Base-by-base conservation (phyloP, 2,329 filamentous ascomycete species). In the Aspergillus sp. region DNA sequence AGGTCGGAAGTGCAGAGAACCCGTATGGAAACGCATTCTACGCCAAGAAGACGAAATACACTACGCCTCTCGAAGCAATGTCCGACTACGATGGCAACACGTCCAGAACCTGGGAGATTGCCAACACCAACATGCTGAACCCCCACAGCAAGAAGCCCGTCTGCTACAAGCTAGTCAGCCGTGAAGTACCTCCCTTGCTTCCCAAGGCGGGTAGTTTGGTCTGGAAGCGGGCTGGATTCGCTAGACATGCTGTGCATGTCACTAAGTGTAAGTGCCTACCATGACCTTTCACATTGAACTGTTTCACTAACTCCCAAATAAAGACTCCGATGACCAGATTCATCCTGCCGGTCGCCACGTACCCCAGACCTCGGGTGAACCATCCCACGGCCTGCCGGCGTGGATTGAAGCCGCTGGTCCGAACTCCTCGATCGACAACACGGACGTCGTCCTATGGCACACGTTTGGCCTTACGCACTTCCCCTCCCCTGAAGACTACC, bases 391-490 rank as follows among this genome's bases (percentile, higher is more conserved):
- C 32, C 80, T 96, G 2, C 89, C 90, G 0, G 83, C 87, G 66
- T 94, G 91, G 91, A 89, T 95, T 67, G 79, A 81, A 17, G 70
- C 67, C 13, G 87, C 86, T 23, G 86, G 92, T 62, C 87, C 90
- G 12, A 79, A 79, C 49, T 86, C 85, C 59, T 84, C 81, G 25
- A 87, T 96, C 66, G 90, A 90, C 58, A 90, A 97, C 80, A 91
- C 88, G 0, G 91, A 97, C 73, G 80, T 97, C 30, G 92, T 97
- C 1, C 84, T 97, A 15, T 97, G 92, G 92, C 92, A 97, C 78
- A 96, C 92, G 0, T 97, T 97, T 70, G 93, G 93, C 38, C 82
- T 97, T 38, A 94, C 90, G 0, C 93, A 97, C 74, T 94, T 97
- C 81, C 92, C 93, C 0, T 81, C 90, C 0, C 92, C 92, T 0